phyloP scores from a whole-genome alignment of 768 basidiomycete genomes.

The Pleurotus citrinopileatus region DNA sequence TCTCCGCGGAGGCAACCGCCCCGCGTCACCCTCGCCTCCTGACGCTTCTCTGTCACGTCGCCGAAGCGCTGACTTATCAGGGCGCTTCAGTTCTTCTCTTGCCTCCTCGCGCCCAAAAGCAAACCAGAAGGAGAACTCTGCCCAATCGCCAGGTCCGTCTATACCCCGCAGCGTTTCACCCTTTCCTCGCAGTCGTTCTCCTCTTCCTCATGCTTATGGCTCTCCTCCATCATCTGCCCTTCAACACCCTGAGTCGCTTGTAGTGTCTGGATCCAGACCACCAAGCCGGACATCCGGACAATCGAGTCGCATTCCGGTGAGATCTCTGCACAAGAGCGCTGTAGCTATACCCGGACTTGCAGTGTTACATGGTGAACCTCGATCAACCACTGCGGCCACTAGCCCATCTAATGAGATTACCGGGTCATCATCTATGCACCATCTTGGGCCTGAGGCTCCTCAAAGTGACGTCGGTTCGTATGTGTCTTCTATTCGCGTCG shows the following conservation, averaged over 20 bases:
- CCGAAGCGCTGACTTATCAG: not conserved
- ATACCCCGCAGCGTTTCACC: not conserved
- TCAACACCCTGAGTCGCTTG: slow-evolving; percentile 13
- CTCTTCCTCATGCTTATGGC: slow-evolving; percentile 11
- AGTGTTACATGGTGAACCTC: too few relatives aligned
- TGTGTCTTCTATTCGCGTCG: not conserved
- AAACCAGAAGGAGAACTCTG: slow-evolving; percentile 12
- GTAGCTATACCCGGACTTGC: too few relatives aligned
- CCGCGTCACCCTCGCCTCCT: not conserved
- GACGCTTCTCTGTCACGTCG: not conserved
- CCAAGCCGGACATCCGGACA: not conserved
- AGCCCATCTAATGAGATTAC: too few relatives aligned
- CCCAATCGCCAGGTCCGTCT: not conserved
- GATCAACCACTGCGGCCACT: too few relatives aligned
- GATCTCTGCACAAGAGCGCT: not conserved
- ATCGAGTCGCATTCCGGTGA: not conserved
- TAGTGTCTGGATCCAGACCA: slow-evolving; percentile 8
- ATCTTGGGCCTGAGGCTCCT: too few relatives aligned
- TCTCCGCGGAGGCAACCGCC: not conserved
- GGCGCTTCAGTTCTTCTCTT: not conserved
- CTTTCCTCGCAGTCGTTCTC: slow-evolving; percentile 10
- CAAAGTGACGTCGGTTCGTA: too few relatives aligned
- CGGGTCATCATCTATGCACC: too few relatives aligned
- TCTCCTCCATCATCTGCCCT: not conserved
- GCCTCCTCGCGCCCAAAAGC: slow-evolving; percentile 2